A percentile compares a stretch with the other conserved stretches of the same genome.
Conservation (phyloP, 257 asterid genomes). For the Oldenlandia corymbosa region DNA sequence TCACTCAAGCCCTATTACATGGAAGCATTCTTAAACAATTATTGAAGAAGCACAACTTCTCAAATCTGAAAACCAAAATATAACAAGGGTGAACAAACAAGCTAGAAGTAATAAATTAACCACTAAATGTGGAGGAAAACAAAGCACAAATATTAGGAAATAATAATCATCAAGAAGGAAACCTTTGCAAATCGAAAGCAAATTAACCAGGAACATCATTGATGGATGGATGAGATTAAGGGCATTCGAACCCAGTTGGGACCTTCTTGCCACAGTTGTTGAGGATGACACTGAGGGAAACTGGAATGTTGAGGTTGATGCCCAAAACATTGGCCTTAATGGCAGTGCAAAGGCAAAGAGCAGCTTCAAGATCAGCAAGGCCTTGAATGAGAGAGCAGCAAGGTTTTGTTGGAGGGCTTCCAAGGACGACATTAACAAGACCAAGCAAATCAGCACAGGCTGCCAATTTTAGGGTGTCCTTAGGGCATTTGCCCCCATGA, state of each 20-base stretch:
- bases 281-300: constrained; percentile 47
- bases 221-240: constrained; percentile 14
- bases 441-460: constrained; percentile 50
- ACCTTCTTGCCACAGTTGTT: constrained; percentile 43
- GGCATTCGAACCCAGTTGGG: constrained; percentile 47
- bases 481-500: constrained; percentile 53
- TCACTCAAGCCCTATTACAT: constrained; percentile 3
- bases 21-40: constrained; percentile 2
- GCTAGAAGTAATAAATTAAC: not conserved
- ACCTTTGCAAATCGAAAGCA: not conserved
- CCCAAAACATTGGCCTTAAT: constrained; percentile 54
- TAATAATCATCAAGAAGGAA: not conserved
- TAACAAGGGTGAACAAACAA: constrained; percentile 1
- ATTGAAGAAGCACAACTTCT: not conserved
- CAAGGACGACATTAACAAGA: constrained; percentile 28
- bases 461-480: constrained; percentile 49
- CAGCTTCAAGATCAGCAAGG: constrained; percentile 49
- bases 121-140: not conserved
- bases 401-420: constrained; percentile 42
- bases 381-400: constrained; percentile 35
- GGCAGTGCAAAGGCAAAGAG: constrained; percentile 62
- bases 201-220: too few species aligned
- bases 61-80: not conserved
- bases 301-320: constrained; percentile 48
- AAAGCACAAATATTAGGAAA: not conserved